Evolutionary conservation across 2,329 filamentous ascomycete species (phyloP).

Genomic region (Sporothrix euskadiensis): DNA sequence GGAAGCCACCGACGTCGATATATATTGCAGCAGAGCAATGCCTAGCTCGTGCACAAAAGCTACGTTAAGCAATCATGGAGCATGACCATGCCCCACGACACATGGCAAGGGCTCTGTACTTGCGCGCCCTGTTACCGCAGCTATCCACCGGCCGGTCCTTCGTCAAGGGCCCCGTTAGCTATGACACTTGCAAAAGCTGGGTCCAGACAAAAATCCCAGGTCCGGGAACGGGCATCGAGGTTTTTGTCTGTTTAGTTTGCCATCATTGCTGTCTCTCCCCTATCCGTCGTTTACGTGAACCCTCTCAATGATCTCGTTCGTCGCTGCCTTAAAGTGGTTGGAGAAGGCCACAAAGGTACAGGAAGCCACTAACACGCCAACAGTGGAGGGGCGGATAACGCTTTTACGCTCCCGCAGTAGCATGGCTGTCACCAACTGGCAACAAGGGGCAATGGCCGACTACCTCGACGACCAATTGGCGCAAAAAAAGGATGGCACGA

Average conservation of each 20-base stretch:
- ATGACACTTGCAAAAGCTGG: background rate
- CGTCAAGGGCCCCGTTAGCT: background rate
- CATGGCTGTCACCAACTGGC: background rate
- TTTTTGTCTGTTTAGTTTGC: background rate
- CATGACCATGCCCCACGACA: background rate
- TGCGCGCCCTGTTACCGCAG: background rate
- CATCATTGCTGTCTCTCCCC: background rate
- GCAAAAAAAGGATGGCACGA: background rate
- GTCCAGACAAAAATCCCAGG: background rate
- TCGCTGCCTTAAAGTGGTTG: background rate
- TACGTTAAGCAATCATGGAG: background rate
- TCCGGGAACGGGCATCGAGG: background rate
- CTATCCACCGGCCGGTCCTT: background rate
- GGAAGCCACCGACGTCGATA: background rate
- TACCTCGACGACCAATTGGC: background rate
- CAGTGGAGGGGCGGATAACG: constrained; percentile 18
- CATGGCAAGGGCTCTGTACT: background rate
- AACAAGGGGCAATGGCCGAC: background rate
- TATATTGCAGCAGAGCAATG: background rate
- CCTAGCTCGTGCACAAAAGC: background rate
- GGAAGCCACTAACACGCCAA: background rate
- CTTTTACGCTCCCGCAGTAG: constrained; percentile 10
- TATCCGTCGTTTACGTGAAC: background rate
- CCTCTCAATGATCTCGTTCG: too few species aligned
- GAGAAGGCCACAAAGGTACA: background rate